phyloP scores from a whole-genome alignment of 164 flowering plant genomes.

The Tetrastigma voinierianum region DNA sequence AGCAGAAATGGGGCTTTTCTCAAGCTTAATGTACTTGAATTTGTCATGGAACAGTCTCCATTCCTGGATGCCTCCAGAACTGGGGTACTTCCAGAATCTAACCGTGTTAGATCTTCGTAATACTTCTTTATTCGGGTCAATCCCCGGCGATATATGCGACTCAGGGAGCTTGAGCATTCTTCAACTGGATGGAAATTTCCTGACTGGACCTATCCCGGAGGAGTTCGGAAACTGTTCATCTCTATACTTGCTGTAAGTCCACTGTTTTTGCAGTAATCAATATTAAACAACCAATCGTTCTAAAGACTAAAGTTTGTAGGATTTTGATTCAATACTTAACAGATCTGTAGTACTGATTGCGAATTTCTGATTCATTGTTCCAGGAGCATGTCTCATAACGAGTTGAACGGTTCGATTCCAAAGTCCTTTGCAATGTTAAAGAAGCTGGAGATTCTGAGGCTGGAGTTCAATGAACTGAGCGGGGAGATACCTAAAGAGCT shows the following conservation, averaged over 20 bases:
- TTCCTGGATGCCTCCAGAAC: slow-evolving; percentile 63
- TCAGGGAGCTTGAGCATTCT: slow-evolving; percentile 63
- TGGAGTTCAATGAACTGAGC: slow-evolving; percentile 66
- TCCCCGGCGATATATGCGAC: slow-evolving; percentile 76
- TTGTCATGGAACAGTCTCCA: slow-evolving; percentile 76
- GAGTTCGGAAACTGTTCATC: slow-evolving; percentile 87
- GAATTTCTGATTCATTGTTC: slow-evolving; percentile 11
- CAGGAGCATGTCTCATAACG: slow-evolving; percentile 92
- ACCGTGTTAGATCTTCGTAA: slow-evolving; percentile 69
- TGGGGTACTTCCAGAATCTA: slow-evolving; percentile 67
- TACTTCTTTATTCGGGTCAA: slow-evolving; percentile 50
- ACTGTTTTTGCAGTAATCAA: not conserved
- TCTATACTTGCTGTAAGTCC: slow-evolving; percentile 78
- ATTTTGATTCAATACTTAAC: not conserved
- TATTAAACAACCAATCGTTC: too few species aligned
- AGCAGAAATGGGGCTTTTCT: slow-evolving; percentile 68
- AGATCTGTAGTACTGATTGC: not conserved
- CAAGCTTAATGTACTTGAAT: slow-evolving; percentile 72
- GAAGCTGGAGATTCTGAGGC: slow-evolving; percentile 70
- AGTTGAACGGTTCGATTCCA: slow-evolving; percentile 66
- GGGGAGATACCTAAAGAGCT: slow-evolving; percentile 87
- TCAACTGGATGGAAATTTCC: slow-evolving; percentile 74
- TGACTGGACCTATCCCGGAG: slow-evolving; percentile 67
- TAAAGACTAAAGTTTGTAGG: not conserved
- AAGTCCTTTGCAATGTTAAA: slow-evolving; percentile 51